These are phyloP conservation scores for Didymella pinodella DNA, from an alignment of 2,329 filamentous ascomycete species.

Conservation along the genomic window DNA sequence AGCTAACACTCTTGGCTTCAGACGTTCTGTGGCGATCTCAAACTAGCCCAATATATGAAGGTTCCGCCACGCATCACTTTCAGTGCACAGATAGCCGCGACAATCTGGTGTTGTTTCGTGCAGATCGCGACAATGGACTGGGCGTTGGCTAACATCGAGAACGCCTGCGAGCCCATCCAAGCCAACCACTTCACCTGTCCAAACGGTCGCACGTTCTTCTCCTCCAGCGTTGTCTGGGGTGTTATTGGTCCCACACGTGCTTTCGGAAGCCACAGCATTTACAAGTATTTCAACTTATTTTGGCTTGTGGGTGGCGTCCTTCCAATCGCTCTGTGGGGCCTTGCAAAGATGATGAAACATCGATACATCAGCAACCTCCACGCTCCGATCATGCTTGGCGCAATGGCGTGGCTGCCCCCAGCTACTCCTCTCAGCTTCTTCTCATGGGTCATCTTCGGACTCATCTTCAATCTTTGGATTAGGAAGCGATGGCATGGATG, in stretches of 20 bases:
- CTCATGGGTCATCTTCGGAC: conserved; percentile 36
- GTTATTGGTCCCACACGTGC: conserved; percentile 70
- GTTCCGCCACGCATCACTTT: conserved; percentile 61
- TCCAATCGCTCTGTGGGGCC: conserved; percentile 52
- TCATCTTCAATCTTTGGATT: conserved; percentile 37
- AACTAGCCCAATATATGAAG: conserved; percentile 55
- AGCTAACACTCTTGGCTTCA: not conserved
- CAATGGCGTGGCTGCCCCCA: conserved; percentile 65
- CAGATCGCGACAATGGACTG: conserved; percentile 59
- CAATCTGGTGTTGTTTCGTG: conserved; percentile 44
- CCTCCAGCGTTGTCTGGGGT: conserved; percentile 73
- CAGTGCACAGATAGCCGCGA: conserved; percentile 60
- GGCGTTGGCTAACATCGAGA: conserved; percentile 56
- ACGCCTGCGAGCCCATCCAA: conserved; percentile 51
- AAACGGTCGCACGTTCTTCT: conserved; percentile 70
- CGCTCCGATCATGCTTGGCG: conserved; percentile 70
- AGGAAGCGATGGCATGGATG: conserved; percentile 32
- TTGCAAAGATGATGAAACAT: conserved; percentile 61
- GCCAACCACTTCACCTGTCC: conserved; percentile 66
- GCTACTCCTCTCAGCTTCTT: conserved; percentile 38
- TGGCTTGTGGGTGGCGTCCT: conserved; percentile 64
- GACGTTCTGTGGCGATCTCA: conserved; percentile 26
- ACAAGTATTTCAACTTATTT: conserved; percentile 67
- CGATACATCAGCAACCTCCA: conserved; percentile 60
- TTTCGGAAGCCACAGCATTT: conserved; percentile 69